Base-by-base conservation (phyloP, 2,329 filamentous ascomycete species). In the Talaromyces piceae region DNA sequence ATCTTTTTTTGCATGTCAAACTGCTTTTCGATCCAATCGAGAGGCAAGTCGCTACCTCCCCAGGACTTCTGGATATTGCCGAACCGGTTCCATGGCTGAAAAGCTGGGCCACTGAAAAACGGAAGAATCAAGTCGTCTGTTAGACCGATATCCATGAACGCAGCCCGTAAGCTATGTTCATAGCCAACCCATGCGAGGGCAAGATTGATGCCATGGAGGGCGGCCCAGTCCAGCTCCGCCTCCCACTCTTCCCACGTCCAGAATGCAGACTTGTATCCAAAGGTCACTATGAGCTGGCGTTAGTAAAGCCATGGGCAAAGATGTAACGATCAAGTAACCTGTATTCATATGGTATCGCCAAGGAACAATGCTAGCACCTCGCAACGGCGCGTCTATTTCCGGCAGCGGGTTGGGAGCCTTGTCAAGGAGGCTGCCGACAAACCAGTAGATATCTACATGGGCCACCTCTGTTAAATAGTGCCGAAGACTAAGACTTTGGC, bases 191-290 rank as follows among this genome's bases (percentile, higher is more conserved):
- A 78, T 3, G 76, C 75, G 2, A 79, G 66, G 4, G 75, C 72
- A 4, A 78, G 61, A 53, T 78, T 78, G 48, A 78, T 62, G 26
- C 75, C 76, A 13, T 71, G 70, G 3, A 78, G 65, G 8, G 76
- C 75, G 48, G 77, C 64, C 75, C 76, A 78, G 58, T 78, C 76
- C 5, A 79, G 66, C 53, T 78, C 65, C 1, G 69, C 60, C 58
- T 78, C 74, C 76, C 76, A 79, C 39, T 78, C 76, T 27, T 72
- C 62, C 75, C 75, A 79, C n/a, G 61, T 62, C 73, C 74, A 78
- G 59, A 76, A 78, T 0, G 74, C 68, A 3, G 70, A 62, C 2
- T 73, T 76, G 56, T 78, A 78, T 1, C 72, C 76, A 58, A 77
- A 77, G 0, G 75, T 78, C 0, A 79, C 75, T 70, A 16, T 0